Percentiles rank a stretch among this genome's conserved stretches.
Evolutionary conservation across 805 yeast species (phyloP).

Genomic region (Hanseniaspora hatyaiensis): DNA sequence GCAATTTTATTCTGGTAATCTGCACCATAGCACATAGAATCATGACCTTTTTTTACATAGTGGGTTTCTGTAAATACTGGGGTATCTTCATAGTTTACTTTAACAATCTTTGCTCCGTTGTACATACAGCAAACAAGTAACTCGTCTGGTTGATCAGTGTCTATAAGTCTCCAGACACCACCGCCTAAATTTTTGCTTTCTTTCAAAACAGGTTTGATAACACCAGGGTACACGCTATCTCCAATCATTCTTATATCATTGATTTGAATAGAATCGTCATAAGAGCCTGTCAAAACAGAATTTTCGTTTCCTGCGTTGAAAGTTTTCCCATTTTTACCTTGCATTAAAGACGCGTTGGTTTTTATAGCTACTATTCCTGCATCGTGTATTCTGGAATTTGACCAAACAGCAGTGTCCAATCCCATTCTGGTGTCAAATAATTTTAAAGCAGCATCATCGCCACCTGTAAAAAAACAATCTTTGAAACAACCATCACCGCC

Average conservation of each 20-base stretch:
- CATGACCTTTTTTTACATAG: constrained; percentile 54
- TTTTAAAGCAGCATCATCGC: constrained; percentile 69
- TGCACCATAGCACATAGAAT: constrained; percentile 92
- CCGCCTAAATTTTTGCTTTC: constrained; percentile 57
- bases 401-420: constrained; percentile 22
- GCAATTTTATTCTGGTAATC: constrained; percentile 60
- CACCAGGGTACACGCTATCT: constrained; percentile 37
- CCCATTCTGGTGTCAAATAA: constrained; percentile 55
- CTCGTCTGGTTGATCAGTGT: constrained; percentile 33
- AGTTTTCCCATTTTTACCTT: constrained; percentile 19
- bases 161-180: constrained; percentile 88
- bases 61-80: constrained; percentile 25
- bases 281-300: constrained; percentile 62
- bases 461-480: constrained; percentile 68
- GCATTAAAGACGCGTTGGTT: constrained; percentile 27
- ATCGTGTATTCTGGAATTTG: constrained; percentile 50
- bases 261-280: constrained; percentile 66
- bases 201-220: constrained; percentile 38
- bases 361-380: constrained; percentile 88
- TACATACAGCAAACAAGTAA: constrained; percentile 87
- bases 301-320: constrained; percentile 25
- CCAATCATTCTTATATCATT: constrained; percentile 54
- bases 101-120: constrained; percentile 72
- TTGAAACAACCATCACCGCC: constrained; percentile 43
- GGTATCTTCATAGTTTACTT: constrained; percentile 29